Conservation (phyloP, 2,329 filamentous ascomycete genomes). For the Monosporascus sp. region DNA sequence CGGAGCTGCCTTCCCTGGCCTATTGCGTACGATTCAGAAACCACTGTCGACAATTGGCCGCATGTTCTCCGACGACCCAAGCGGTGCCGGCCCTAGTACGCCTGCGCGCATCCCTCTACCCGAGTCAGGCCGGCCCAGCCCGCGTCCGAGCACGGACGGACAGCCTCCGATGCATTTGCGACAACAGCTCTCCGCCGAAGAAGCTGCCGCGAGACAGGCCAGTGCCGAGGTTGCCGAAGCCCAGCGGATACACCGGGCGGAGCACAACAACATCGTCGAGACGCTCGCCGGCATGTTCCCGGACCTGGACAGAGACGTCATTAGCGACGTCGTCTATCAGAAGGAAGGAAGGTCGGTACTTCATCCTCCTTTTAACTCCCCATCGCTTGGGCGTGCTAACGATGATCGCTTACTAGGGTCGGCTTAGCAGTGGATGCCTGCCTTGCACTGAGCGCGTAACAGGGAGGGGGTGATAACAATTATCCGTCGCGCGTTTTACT, state of each 20-base stretch:
- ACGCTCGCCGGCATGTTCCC: constrained; percentile 96
- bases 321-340: constrained; percentile 92
- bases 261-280: constrained; percentile 89
- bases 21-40: constrained; percentile 85
- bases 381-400: constrained; percentile 2
- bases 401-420: constrained; percentile 49
- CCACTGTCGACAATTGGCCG: constrained; percentile 88
- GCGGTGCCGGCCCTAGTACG: constrained; percentile 35
- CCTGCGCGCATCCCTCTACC: constrained; percentile 29
- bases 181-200: constrained; percentile 64
- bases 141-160: constrained; percentile 28
- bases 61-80: constrained; percentile 75
- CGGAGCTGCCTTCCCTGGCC: constrained; percentile 72
- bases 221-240: constrained; percentile 88
- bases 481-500: neutral
- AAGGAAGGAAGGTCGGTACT: constrained; percentile 81
- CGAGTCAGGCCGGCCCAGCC: constrained; percentile 24
- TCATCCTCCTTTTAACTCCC: neutral
- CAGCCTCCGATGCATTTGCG: constrained; percentile 29
- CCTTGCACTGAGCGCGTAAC: constrained; percentile 56
- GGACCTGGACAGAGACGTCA: constrained; percentile 86
- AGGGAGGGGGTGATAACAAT: neutral
- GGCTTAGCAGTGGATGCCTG: constrained; percentile 83
- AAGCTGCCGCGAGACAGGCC: constrained; percentile 84
- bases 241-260: constrained; percentile 71